A percentile compares a stretch with the other conserved stretches of the same genome.
Conservation (phyloP, 2,329 filamentous ascomycete species). For the Seiridium unicorne region DNA sequence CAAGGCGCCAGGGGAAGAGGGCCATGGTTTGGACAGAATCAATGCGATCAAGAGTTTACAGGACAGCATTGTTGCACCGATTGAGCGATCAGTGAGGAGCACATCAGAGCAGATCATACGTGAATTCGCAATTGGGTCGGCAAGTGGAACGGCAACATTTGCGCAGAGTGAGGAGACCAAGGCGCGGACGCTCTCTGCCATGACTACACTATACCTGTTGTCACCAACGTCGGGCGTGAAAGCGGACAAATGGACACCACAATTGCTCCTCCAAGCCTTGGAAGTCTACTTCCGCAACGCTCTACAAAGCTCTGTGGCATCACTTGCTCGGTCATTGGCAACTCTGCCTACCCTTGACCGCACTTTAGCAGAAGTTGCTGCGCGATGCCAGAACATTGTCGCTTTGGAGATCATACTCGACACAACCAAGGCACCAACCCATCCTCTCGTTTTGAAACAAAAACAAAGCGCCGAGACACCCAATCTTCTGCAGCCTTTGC, state of each 20-base stretch:
- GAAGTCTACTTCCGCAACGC: conserved; percentile 81
- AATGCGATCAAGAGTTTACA: conserved; percentile 70
- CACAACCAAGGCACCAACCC: conserved; percentile 62
- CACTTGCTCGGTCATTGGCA: conserved; percentile 72
- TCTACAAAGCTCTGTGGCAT: conserved; percentile 74
- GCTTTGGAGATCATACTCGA: conserved; percentile 78
- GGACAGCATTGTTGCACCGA: conserved; percentile 65
- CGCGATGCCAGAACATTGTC: conserved; percentile 87
- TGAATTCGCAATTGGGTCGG: conserved; percentile 73
- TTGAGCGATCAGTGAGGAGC: conserved; percentile 71
- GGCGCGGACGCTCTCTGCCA: conserved; percentile 68
- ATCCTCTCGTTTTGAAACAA: conserved; percentile 58
- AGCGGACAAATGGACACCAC: conserved; percentile 60
- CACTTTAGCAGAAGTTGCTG: conserved; percentile 76
- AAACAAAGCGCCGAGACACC: conserved; percentile 27
- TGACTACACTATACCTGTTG: conserved; percentile 76
- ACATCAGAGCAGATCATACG: conserved; percentile 76
- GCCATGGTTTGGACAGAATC: conserved; percentile 71
- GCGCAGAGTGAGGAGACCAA: conserved; percentile 72
- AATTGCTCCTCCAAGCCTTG: conserved; percentile 71
- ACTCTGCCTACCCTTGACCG: conserved; percentile 81
- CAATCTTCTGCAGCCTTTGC: conserved; percentile 68
- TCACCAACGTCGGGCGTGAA: conserved; percentile 61
- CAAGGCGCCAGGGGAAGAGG: conserved; percentile 70
- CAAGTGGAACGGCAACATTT: conserved; percentile 52